phyloP scores from a whole-genome alignment of 148 eudicot species.

The Silene latifolia region DNA sequence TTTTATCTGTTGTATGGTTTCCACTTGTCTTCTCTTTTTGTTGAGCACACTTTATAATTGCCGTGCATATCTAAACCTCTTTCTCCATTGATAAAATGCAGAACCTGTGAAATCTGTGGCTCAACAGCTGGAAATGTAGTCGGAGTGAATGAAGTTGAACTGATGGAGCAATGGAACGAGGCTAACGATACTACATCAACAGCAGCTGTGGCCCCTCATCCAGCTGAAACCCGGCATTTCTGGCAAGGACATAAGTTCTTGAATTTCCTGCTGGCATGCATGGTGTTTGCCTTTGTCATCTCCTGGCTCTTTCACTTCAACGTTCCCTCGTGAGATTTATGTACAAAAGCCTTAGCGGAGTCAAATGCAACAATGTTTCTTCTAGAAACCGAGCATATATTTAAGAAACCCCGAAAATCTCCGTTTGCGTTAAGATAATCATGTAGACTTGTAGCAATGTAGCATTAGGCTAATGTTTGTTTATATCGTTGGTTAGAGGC shows the following conservation, averaged over 20 bases:
- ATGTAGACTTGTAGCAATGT: conserved; percentile 13
- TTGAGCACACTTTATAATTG: background rate
- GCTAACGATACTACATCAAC: conserved; percentile 40
- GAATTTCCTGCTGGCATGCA: conserved; percentile 80
- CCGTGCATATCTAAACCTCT: background rate
- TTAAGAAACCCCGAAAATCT: background rate
- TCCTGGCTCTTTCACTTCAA: conserved; percentile 96
- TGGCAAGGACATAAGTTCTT: conserved; percentile 87
- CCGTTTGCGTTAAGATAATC: background rate
- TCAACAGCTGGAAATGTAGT: conserved; percentile 69
- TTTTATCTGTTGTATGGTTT: too few relatives aligned
- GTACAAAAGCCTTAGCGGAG: conserved; percentile 24
- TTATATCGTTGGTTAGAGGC: conserved; percentile 19
- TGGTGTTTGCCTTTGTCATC: conserved; percentile 91
- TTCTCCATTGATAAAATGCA: conserved; percentile 22
- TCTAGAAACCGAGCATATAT: background rate
- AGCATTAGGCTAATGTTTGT: conserved; percentile 24
- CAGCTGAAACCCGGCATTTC: conserved; percentile 52
- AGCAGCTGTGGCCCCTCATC: conserved; percentile 25
- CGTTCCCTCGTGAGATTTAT: conserved; percentile 45
- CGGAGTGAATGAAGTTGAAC: conserved; percentile 54
- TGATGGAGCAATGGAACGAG: conserved; percentile 59
- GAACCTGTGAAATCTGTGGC: conserved; percentile 85
- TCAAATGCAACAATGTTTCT: background rate
- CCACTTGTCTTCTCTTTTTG: background rate